Conservation (phyloP, 139 green algal genomes). For the Chlorella sp. region DNA sequence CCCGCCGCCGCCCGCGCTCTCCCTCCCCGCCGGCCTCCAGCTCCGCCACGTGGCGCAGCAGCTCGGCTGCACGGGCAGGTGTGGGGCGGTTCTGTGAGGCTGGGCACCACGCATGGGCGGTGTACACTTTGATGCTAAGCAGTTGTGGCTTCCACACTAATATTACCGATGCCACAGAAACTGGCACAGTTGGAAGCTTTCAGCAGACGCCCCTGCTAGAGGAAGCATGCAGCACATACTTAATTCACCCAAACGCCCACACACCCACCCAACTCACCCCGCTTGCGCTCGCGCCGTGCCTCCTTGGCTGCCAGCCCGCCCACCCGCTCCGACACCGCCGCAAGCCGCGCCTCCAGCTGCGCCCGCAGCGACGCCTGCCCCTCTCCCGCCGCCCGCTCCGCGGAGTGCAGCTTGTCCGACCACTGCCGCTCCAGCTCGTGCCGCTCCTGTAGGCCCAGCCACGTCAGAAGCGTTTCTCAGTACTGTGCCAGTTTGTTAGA, state of each 20-base stretch:
- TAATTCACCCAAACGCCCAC: no score
- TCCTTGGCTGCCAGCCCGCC: neutral
- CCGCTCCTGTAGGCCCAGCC: conserved; percentile 1
- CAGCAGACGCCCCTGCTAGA: neutral
- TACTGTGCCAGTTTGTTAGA: neutral
- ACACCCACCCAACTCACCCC: neutral
- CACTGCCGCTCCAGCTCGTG: conserved; percentile 36
- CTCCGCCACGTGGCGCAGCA: conserved; percentile 53
- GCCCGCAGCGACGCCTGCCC: neutral
- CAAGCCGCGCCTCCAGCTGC: conserved; percentile 29
- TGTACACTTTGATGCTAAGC: no score
- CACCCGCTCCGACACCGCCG: conserved; percentile 18
- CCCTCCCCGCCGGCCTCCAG: conserved; percentile 48
- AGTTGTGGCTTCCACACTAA: no score
- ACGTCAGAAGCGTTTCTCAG: neutral
- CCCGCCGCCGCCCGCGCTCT: conserved; percentile 49
- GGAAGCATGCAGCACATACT: no score
- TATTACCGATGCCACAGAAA: no score
- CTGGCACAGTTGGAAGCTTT: neutral
- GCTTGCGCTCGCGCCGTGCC: conserved; percentile 1
- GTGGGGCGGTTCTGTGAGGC: neutral
- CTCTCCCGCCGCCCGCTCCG: neutral
- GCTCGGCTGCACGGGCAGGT: conserved; percentile 36
- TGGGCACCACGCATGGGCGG: no score
- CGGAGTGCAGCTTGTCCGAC: neutral